Conservation (phyloP, 1,284 basidiomycete species). For the Apiotrichum gracile region DNA sequence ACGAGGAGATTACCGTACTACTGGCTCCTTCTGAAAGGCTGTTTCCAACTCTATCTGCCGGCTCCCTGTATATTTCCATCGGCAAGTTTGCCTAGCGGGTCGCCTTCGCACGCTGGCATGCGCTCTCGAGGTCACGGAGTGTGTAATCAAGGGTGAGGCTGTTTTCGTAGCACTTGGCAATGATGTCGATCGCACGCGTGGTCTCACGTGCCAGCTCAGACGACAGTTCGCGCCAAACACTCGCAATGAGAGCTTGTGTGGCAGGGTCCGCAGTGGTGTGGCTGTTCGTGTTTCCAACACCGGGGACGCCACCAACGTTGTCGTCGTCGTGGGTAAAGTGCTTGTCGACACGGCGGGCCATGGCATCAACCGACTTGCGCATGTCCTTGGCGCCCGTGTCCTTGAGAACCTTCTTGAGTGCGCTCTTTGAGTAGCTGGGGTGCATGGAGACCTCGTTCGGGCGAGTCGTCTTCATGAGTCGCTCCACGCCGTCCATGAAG, state of each 20-base stretch:
- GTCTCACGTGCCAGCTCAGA: constrained; percentile 69
- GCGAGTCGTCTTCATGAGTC: constrained; percentile 71
- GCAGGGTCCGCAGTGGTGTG: constrained; percentile 6
- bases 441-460: constrained; percentile 74
- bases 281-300: neutral
- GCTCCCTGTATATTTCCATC: neutral
- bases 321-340: constrained; percentile 59
- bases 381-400: constrained; percentile 84
- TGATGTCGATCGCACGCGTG: constrained; percentile 60
- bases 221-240: constrained; percentile 83
- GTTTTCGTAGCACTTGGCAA: constrained; percentile 71
- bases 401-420: constrained; percentile 77
- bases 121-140: constrained; percentile 65
- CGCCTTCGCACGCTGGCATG: constrained; percentile 56
- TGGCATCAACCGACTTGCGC: constrained; percentile 69
- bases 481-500: constrained; percentile 87
- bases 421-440: constrained; percentile 66
- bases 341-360: constrained; percentile 90
- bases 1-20: too few relatives aligned
- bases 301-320: neutral
- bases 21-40: too few relatives aligned
- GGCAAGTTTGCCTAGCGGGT: neutral
- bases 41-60: neutral
- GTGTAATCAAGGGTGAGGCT: constrained; percentile 69
- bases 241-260: constrained; percentile 64